These are phyloP conservation scores for Metroxylon sagu DNA, from an alignment of 176 grass and related monocot genomes.

Conservation along the genomic window DNA sequence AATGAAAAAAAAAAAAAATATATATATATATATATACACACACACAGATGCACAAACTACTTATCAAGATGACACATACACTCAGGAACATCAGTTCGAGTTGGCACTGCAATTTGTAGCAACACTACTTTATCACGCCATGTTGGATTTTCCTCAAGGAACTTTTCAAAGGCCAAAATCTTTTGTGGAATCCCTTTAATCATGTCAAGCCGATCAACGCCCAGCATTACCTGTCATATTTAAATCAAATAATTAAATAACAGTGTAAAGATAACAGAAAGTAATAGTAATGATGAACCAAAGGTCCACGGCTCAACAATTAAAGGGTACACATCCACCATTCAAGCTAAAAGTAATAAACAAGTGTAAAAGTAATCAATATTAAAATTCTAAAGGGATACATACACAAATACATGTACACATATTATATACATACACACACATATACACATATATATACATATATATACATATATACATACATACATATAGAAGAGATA, in stretches of 20 bases:
- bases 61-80: slow-evolving; percentile 43
- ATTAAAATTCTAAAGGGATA: no score
- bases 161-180: slow-evolving; percentile 99
- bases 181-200: slow-evolving; percentile 99
- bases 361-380: no score
- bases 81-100: slow-evolving; percentile 96
- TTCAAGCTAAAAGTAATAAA: not conserved
- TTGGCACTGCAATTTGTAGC: slow-evolving; percentile 96
- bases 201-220: slow-evolving; percentile 97
- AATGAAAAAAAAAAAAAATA: no score
- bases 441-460: no score
- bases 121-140: slow-evolving; percentile 94
- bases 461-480: no score
- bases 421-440: no score
- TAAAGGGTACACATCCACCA: not conserved
- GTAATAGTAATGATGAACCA: not conserved
- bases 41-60: no score
- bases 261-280: slow-evolving; percentile 10
- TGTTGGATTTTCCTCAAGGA: slow-evolving; percentile 84
- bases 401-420: no score
- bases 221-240: slow-evolving; percentile 85
- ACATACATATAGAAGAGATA: no score
- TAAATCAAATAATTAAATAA: slow-evolving; percentile 13
- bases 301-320: not conserved
- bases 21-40: no score